Conservation (phyloP, 441 rosid genomes). For the Bocquillonia castaneifolia region DNA sequence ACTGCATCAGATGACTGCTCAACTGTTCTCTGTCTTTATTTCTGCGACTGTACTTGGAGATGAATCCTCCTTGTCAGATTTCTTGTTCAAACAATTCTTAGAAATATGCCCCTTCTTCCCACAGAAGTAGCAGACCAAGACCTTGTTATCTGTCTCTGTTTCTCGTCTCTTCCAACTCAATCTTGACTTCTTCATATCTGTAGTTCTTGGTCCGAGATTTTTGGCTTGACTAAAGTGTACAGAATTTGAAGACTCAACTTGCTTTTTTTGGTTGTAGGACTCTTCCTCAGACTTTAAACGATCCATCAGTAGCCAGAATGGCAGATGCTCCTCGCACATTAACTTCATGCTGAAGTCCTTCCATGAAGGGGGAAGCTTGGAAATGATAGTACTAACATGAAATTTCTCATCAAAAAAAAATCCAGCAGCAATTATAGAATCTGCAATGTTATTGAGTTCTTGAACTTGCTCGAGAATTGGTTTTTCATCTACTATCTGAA, state of each 20-base stretch:
- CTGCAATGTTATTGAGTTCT: conserved; percentile 63
- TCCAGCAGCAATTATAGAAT: conserved; percentile 58
- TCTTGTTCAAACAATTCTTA: conserved; percentile 40
- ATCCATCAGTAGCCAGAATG: conserved; percentile 58
- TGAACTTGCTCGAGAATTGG: conserved; percentile 55
- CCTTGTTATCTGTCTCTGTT: conserved; percentile 38
- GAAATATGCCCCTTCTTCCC: conserved; percentile 64
- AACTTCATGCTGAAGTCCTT: conserved; percentile 53
- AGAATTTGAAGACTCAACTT: conserved; percentile 26
- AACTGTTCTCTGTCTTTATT: conserved; percentile 3
- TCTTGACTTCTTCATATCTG: conserved; percentile 34
- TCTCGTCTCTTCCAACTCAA: conserved; percentile 45
- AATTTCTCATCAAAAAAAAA: conserved; percentile 60
- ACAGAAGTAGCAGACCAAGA: conserved; percentile 41
- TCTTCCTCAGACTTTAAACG: conserved; percentile 53
- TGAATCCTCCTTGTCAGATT: conserved; percentile 21
- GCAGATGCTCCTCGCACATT: conserved; percentile 49
- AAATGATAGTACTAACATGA: conserved; percentile 61
- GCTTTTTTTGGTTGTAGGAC: conserved; percentile 26
- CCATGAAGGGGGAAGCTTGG: conserved; percentile 86
- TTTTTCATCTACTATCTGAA: conserved; percentile 54
- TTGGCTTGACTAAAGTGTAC: conserved; percentile 18
- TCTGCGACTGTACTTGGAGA: conserved; percentile 14
- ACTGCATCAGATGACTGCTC: neutral
- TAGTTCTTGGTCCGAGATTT: conserved; percentile 35